A percentile compares a stretch with the other conserved stretches of the same genome.
phyloP scores from a whole-genome alignment of 2,329 filamentous ascomycete genomes.

The Penicillium sp. region DNA sequence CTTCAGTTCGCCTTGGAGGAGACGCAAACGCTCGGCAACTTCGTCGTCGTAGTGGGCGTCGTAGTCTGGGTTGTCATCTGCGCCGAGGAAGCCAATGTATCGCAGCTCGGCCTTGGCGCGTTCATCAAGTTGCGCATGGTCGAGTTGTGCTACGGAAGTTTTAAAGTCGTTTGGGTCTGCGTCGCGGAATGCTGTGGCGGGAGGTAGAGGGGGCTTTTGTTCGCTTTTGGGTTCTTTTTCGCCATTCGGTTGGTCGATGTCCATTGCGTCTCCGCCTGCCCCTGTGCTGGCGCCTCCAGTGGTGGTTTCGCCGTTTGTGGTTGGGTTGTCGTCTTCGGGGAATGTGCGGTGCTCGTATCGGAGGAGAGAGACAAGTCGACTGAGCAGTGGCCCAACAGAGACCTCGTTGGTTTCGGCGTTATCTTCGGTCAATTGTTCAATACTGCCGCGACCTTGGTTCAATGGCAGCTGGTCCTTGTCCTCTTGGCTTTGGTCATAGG shows the following conservation, averaged over 20 bases:
- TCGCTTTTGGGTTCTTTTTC: slow-evolving; percentile 39
- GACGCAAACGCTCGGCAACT: slow-evolving; percentile 82
- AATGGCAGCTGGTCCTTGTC: slow-evolving; percentile 68
- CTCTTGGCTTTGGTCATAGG: slow-evolving; percentile 66
- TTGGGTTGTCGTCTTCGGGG: slow-evolving; percentile 56
- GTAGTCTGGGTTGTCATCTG: slow-evolving; percentile 73
- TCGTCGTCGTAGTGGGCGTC: slow-evolving; percentile 92
- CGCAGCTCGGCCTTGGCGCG: slow-evolving; percentile 87
- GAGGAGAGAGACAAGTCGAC: slow-evolving; percentile 76
- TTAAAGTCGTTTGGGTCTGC: slow-evolving; percentile 76
- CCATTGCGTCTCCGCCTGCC: slow-evolving; percentile 51
- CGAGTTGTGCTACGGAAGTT: slow-evolving; percentile 74
- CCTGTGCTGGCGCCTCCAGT: slow-evolving; percentile 21
- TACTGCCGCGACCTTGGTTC: slow-evolving; percentile 80
- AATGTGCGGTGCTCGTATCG: slow-evolving; percentile 66
- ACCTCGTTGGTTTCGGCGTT: slow-evolving; percentile 86
- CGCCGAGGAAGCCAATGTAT: slow-evolving; percentile 82
- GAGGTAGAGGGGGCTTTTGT: slow-evolving; percentile 54
- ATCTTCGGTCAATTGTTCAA: slow-evolving; percentile 84
- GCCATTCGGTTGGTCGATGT: slow-evolving; percentile 50
- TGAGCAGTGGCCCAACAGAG: slow-evolving; percentile 82
- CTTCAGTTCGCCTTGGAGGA: slow-evolving; percentile 78
- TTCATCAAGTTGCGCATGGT: slow-evolving; percentile 85
- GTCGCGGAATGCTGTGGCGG: slow-evolving; percentile 79
- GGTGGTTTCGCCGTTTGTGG: slow-evolving; percentile 47